Evolutionary conservation across 2,329 filamentous ascomycete genomes (phyloP).

Genomic region (Paraphoma sp.): DNA sequence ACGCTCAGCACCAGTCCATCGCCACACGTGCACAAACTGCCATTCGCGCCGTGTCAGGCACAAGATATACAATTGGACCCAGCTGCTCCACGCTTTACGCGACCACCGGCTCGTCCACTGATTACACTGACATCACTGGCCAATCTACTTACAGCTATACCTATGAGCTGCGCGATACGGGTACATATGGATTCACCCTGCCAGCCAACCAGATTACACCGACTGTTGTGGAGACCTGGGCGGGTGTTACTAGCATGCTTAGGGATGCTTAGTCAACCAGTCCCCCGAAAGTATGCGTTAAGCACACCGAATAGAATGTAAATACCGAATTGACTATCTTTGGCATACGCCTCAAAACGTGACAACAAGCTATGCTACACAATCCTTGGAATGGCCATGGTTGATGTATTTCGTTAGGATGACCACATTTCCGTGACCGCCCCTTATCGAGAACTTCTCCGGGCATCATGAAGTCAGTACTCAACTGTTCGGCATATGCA

Average conservation of each 20-base stretch:
- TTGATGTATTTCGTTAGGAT: too few relatives aligned
- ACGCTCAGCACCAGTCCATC: constrained; percentile 57
- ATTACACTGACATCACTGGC: constrained; percentile 53
- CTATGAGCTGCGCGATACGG: constrained; percentile 58
- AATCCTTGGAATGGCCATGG: too few relatives aligned
- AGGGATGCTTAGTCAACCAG: constrained; percentile 17
- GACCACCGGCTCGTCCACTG: constrained; percentile 54
- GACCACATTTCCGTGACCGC: too few relatives aligned
- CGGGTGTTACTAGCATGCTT: constrained; percentile 44
- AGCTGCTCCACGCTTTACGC: constrained; percentile 68
- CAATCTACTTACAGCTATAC: constrained; percentile 55
- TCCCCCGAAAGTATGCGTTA: too few relatives aligned
- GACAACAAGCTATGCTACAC: too few relatives aligned
- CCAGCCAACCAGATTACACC: constrained; percentile 58
- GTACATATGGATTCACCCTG: constrained; percentile 56
- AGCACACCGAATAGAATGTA: too few relatives aligned
- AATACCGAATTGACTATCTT: too few relatives aligned
- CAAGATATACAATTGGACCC: constrained; percentile 52
- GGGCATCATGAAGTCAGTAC: too few relatives aligned
- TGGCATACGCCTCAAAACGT: too few relatives aligned
- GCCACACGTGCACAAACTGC: constrained; percentile 58
- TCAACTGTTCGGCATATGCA: too few relatives aligned
- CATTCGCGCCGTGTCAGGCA: constrained; percentile 62
- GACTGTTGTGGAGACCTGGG: constrained; percentile 56
- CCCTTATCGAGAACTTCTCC: too few relatives aligned